Base-by-base conservation (phyloP, 306 rosid species). In the Lupinus albus region DNA sequence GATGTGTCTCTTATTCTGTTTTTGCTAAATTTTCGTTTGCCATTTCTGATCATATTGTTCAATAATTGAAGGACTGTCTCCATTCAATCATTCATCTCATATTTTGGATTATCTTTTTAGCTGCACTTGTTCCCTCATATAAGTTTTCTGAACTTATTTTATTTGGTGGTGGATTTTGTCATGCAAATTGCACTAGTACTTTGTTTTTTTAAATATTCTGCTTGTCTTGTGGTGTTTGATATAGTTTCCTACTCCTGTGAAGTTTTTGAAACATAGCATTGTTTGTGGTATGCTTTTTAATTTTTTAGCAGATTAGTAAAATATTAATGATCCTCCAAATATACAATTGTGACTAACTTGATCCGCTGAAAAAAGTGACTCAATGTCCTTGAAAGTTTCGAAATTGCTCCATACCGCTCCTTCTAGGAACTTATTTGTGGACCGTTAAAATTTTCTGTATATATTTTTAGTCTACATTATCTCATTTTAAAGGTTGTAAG, bases 81-180 rank as follows among this genome's bases (percentile, higher is more conserved):
- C 54, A 75, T 84, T 79, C 87, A 81, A 71, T 52, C 54, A 75
- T 84, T 79, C 87, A 81, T 60, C 83, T 85, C 76, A 72, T 76
- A 39, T 74, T 74, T 56, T 82, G 13, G 45, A 70, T 79, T 33
- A 67, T 60, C 64, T 60, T 78, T 78, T 80, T 30, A 9, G n/a
- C 45, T 75, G 64, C 86, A 86, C 88, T 77, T 82, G 89, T 71
- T 79, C 38, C 58, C 79, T 65, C 79, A 83, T 67, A 72, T 71
- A 11, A 12, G 11, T 39, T 81, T 78, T 73, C 73, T 61, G 7
- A 33, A 58, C 14, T 48, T 80, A 61, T 41, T 74, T 41, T 78
- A 20, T 79, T 2, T 5, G 3, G 46, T 25, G 64, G 53, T 59
- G 63, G 65, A 58, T 76, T 76, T 33, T 67, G 63, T 53, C 80